Evolutionary conservation across 1,139 yeast genomes (phyloP).

Genomic region (Nakaseomyces nivariensis): DNA sequence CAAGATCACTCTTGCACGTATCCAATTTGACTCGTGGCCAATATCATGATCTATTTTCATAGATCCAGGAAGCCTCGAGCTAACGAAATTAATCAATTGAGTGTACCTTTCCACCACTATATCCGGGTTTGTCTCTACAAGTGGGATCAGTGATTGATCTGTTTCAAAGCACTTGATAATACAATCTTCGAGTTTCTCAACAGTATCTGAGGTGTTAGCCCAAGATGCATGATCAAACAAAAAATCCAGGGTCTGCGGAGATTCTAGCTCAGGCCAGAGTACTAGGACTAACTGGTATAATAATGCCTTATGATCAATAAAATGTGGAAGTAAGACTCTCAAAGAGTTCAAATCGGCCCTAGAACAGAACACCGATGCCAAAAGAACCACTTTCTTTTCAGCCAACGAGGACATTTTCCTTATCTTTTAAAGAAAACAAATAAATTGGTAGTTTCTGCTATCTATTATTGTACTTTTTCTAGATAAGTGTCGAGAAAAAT

Average conservation of each 20-base stretch:
- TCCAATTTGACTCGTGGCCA: background rate
- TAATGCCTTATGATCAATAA: background rate
- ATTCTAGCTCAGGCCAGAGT: slow-evolving; percentile 27
- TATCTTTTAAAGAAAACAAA: too few relatives aligned
- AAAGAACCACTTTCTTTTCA: background rate
- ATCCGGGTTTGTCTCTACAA: slow-evolving; percentile 18
- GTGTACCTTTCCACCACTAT: slow-evolving; percentile 11
- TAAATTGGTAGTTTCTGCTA: too few relatives aligned
- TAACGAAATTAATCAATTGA: slow-evolving; percentile 12
- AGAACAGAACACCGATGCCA: background rate
- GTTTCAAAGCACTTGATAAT: slow-evolving; percentile 14
- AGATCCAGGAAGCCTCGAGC: slow-evolving; percentile 2
- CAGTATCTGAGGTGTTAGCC: background rate
- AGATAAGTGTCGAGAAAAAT: background rate
- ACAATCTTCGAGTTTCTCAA: slow-evolving; percentile 9
- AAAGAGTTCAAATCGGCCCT: background rate
- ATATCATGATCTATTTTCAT: background rate
- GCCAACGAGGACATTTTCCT: background rate
- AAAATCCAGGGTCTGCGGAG: slow-evolving; percentile 16
- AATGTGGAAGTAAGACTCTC: background rate
- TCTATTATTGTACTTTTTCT: background rate
- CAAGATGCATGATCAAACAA: slow-evolving; percentile 8
- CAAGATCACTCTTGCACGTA: slow-evolving; percentile 1
- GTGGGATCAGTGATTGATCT: slow-evolving; percentile 14
- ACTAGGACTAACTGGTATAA: slow-evolving; percentile 17